These are phyloP conservation scores for Neurospora sp. DNA, from an alignment of 495 filamentous ascomycete species.

Conservation along the genomic window DNA sequence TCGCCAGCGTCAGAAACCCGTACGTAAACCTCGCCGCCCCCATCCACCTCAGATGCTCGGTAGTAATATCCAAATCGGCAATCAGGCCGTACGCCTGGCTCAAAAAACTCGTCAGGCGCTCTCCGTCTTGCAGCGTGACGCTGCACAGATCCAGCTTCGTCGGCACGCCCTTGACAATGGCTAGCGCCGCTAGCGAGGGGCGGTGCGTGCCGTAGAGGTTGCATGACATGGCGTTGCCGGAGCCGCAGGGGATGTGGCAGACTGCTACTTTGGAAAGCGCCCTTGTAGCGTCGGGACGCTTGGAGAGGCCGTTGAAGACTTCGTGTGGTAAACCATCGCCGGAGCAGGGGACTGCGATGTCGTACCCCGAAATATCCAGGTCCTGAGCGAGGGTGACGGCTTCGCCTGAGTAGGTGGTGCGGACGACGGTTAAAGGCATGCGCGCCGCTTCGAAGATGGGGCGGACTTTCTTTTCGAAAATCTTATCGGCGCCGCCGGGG, in stretches of 20 bases:
- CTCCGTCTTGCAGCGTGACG: conserved; percentile 62
- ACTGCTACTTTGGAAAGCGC: conserved; percentile 76
- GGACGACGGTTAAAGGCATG: conserved; percentile 66
- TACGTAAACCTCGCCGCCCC: conserved; percentile 74
- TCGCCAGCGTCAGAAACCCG: conserved; percentile 64
- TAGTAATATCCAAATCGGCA: conserved; percentile 79
- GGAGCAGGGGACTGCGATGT: conserved; percentile 80
- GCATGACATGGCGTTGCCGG: conserved; percentile 87
- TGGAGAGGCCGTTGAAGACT: conserved; percentile 85
- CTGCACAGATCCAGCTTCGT: conserved; percentile 79
- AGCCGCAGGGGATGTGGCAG: conserved; percentile 82
- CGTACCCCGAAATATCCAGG: conserved; percentile 69
- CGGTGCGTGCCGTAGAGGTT: conserved; percentile 78
- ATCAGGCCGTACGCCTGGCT: conserved; percentile 87
- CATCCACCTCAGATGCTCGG: conserved; percentile 89
- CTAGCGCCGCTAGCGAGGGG: conserved; percentile 64
- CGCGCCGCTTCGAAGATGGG: conserved; percentile 76
- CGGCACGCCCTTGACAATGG: conserved; percentile 72
- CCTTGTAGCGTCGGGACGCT: conserved; percentile 59
- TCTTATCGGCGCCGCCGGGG: conserved; percentile 61
- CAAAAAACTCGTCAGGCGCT: conserved; percentile 71
- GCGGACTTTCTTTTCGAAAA: conserved; percentile 66
- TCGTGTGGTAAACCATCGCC: conserved; percentile 90
- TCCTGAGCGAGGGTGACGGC: conserved; percentile 68
- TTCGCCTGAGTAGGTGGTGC: conserved; percentile 63